Evolutionary conservation across 2,329 filamentous ascomycete genomes (phyloP).

Genomic region (Leptosphaerulina australis): DNA sequence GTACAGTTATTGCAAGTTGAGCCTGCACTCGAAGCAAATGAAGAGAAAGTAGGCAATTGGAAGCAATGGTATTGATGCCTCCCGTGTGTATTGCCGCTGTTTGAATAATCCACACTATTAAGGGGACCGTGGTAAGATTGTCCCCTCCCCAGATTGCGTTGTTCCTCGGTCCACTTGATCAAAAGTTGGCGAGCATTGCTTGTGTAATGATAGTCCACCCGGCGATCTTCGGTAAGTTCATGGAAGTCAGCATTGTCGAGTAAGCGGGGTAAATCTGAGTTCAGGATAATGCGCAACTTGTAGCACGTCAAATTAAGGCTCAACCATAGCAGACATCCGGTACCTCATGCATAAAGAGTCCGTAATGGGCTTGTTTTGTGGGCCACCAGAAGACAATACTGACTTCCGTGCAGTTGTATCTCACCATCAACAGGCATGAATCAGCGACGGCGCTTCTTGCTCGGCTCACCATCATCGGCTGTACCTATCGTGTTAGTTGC

Average conservation of each 20-base stretch:
- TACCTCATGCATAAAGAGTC: neutral
- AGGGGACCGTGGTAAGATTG: neutral
- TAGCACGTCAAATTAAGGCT: slow-evolving; percentile 9
- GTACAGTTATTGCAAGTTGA: too few relatives aligned
- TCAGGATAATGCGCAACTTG: slow-evolving; percentile 5
- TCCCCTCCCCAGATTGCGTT: neutral
- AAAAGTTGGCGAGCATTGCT: slow-evolving; percentile 1
- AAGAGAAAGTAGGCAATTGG: neutral
- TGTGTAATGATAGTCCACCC: slow-evolving; percentile 1
- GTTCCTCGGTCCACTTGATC: slow-evolving; percentile 7
- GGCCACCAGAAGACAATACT: too few relatives aligned
- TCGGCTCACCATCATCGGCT: slow-evolving; percentile 16
- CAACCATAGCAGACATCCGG: neutral
- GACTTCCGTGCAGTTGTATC: too few relatives aligned
- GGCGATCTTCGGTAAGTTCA: slow-evolving; percentile 28
- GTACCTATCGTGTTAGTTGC: slow-evolving; percentile 16
- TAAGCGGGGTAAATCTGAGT: slow-evolving; percentile 30
- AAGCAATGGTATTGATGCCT: neutral
- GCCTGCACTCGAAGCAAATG: too few relatives aligned
- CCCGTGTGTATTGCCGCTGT: neutral
- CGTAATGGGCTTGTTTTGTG: neutral
- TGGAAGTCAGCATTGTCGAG: slow-evolving; percentile 27
- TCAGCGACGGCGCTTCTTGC: slow-evolving; percentile 29
- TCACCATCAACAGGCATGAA: neutral
- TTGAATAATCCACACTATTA: too few relatives aligned